Percentiles rank a stretch among this genome's conserved stretches.
These are phyloP conservation scores for Yarrowia bubula DNA, from an alignment of 805 yeast genomes.

Conservation along the genomic window DNA sequence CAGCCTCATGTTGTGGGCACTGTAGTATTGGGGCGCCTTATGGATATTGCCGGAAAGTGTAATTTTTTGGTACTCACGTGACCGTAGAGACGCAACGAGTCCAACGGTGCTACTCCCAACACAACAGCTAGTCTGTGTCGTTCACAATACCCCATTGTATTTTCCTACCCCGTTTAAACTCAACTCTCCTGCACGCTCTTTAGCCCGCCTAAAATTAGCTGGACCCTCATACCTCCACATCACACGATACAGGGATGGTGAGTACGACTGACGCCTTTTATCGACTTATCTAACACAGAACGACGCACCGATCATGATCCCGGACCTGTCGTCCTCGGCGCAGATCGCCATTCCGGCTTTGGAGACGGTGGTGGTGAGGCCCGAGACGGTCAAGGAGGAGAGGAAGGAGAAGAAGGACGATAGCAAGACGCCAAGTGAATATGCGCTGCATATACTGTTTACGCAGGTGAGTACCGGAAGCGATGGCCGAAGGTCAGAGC, in stretches of 20 bases:
- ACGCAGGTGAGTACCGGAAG: conserved; percentile 52
- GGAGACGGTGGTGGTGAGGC: conserved; percentile 6
- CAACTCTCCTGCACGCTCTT: too few species aligned
- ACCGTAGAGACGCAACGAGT: too few species aligned
- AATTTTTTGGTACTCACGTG: too few species aligned
- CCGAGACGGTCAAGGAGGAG: neutral
- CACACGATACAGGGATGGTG: conserved; percentile 9
- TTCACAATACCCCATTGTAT: neutral
- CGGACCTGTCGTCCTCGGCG: conserved; percentile 16
- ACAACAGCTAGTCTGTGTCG: neutral
- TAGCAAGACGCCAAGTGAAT: conserved; percentile 53
- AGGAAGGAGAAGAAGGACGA: conserved; percentile 27
- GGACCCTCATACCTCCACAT: neutral
- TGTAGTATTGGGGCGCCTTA: too few species aligned
- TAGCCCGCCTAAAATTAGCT: too few species aligned
- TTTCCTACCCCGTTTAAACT: neutral
- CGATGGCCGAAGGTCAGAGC: neutral
- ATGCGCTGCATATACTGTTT: conserved; percentile 89
- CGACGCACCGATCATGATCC: conserved; percentile 20
- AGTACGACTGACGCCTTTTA: too few species aligned
- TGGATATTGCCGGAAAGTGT: too few species aligned
- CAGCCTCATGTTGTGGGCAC: too few species aligned
- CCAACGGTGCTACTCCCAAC: neutral
- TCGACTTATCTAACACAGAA: too few species aligned
- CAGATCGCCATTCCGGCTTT: conserved; percentile 22